A percentile compares a stretch with the other conserved stretches of the same genome.
These are phyloP conservation scores for Pseudogymnoascus sp. DNA, from an alignment of 2,329 filamentous ascomycete species.

Conservation along the genomic window DNA sequence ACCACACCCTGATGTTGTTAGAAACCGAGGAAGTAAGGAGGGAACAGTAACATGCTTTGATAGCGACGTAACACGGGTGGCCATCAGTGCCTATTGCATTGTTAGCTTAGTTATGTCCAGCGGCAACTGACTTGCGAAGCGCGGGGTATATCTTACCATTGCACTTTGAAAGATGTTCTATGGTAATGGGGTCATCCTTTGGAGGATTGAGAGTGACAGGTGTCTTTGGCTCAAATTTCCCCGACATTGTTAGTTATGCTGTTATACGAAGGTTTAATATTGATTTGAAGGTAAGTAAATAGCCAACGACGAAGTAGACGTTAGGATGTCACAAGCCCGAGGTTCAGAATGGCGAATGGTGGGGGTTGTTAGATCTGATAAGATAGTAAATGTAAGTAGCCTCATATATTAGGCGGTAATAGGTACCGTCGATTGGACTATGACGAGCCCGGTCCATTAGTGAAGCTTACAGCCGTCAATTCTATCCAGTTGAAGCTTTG, in stretches of 20 bases:
- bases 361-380: conserved; percentile 5
- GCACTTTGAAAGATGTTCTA: conserved; percentile 69
- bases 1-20: conserved; percentile 61
- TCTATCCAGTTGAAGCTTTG: neutral
- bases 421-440: neutral
- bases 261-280: neutral
- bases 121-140: neutral
- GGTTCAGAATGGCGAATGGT: conserved; percentile 1
- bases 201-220: conserved; percentile 71
- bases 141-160: conserved; percentile 55
- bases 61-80: conserved; percentile 58
- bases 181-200: conserved; percentile 78
- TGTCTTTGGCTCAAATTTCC: conserved; percentile 70
- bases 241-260: conserved; percentile 37
- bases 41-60: conserved; percentile 44
- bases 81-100: conserved; percentile 50
- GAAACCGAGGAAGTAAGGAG: conserved; percentile 4
- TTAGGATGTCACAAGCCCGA: neutral
- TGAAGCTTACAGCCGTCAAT: neutral
- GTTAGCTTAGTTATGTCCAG: neutral
- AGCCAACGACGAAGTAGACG: neutral
- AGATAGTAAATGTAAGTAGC: neutral
- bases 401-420: neutral
- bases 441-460: neutral
- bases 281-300: neutral